Base-by-base conservation (phyloP, 495 filamentous ascomycete genomes). In the Recurvomyces mirabilis region DNA sequence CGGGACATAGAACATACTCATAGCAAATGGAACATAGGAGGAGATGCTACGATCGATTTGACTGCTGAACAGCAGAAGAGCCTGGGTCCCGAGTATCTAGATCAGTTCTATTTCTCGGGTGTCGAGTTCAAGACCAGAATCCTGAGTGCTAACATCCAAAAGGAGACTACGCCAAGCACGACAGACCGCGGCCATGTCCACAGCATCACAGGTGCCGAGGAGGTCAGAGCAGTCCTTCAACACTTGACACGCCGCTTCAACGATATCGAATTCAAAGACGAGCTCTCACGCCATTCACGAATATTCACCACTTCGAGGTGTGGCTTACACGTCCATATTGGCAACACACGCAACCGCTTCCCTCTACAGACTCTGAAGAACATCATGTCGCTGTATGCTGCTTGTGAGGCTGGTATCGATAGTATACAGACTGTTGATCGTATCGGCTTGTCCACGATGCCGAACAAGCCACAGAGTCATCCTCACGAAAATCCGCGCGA, bases 261-360 rank as follows among this genome's bases (percentile, higher is more conserved):
- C 21, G 15, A 20, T 3, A 14, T n/a, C 3, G 14, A 14, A 13
- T 2, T 11, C 2, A 4, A 2, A 13, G 5, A 20, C 13, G 17
- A 20, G 14, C 7, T 7, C 7, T n/a, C n/a, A n/a, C 26, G 26
- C 7, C n/a, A 7, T 7, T 29, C 7, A n/a, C 20, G 21, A 11
- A 20, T 40, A 9, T 20, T 40, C 20, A 25, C 20, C 5, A 40
- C 24, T 23, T 2, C 5, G 6, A 20, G 21, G 2, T 40, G 37
- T 15, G 37, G 37, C 15, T 9, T 40, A 6, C 37, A 40, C 23
- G 37, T 40, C 37, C 37, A 40, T 20, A 5, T 40, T 20, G 37
- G 37, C 23, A 40, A 40, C 23, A 13, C 6, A 23, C 14, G 2
- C 15, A 2, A 26, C 21, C 21, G 37, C 2, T 24, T 40, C 20